A percentile compares a stretch with the other conserved stretches of the same genome.
Evolutionary conservation across 306 rosid species (phyloP).

Genomic region (Cucurbita moschata): DNA sequence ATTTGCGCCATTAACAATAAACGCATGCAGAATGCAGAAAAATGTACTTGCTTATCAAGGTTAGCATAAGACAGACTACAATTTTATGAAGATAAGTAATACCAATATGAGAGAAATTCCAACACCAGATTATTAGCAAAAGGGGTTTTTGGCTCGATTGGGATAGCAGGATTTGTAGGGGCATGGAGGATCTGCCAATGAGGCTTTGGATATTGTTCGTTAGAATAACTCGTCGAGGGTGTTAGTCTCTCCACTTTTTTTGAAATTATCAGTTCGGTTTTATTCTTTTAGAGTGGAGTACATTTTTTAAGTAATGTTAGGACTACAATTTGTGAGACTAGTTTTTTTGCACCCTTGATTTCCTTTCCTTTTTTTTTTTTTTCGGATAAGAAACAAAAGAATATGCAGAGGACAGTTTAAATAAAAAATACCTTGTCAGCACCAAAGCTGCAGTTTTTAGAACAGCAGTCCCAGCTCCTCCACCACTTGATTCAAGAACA

Average conservation of each 20-base stretch:
- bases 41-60: background rate
- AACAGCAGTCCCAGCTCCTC: constrained; percentile 41
- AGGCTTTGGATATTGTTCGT: background rate
- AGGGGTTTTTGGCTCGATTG: background rate
- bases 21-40: background rate
- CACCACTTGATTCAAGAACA: constrained; percentile 56
- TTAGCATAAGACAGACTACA: background rate
- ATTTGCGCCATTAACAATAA: background rate
- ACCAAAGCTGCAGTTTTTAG: constrained; percentile 55
- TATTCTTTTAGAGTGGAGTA: background rate
- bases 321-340: no score
- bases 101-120: background rate
- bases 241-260: no score
- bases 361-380: no score
- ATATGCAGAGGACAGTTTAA: no score
- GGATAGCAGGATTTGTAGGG: background rate
- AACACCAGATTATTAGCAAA: background rate
- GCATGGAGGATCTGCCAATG: background rate
- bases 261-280: background rate
- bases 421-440: constrained; percentile 35
- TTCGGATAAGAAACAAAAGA: no score
- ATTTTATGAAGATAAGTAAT: background rate
- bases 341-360: no score
- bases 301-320: background rate
- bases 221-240: background rate